Conservation (phyloP, 2,329 filamentous ascomycete genomes). For the Stachybotrys chartarum region DNA sequence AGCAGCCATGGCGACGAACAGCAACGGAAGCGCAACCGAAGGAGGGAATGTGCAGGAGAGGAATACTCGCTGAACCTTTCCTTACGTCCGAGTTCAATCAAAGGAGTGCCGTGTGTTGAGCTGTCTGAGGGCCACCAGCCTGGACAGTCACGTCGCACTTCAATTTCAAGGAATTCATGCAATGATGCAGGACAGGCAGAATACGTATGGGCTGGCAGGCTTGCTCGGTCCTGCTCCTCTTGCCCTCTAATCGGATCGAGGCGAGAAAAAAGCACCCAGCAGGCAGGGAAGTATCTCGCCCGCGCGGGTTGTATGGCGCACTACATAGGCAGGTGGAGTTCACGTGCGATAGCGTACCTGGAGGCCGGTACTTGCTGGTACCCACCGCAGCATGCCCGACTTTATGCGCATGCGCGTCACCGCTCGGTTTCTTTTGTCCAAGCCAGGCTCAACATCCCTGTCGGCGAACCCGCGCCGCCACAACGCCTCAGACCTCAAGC, state of each 20-base stretch:
- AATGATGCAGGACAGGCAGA: conserved; percentile 5
- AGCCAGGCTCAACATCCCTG: too few relatives aligned
- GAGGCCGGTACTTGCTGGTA: conserved; percentile 3
- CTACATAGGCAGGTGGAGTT: conserved; percentile 2
- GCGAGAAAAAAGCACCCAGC: neutral
- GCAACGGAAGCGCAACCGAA: conserved; percentile 1
- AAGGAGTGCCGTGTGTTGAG: conserved; percentile 6
- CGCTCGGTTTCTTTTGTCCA: conserved; percentile 5
- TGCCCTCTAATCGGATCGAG: neutral
- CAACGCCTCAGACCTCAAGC: too few relatives aligned
- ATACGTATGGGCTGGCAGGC: too few relatives aligned
- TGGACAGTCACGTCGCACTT: conserved; percentile 15
- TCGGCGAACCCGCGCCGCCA: too few relatives aligned
- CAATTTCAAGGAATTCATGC: conserved; percentile 19
- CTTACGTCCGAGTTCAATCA: conserved; percentile 5
- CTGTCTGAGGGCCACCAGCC: conserved; percentile 13
- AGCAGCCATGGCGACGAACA: conserved; percentile 63
- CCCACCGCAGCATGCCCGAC: neutral
- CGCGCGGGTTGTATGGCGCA: neutral
- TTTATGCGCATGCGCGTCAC: conserved; percentile 6
- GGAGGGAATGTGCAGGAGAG: conserved; percentile 3
- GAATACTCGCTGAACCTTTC: too few relatives aligned
- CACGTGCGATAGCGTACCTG: conserved; percentile 12
- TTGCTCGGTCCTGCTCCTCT: too few relatives aligned
- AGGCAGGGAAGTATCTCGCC: neutral